A percentile compares a stretch with the other conserved stretches of the same genome.
Conservation (phyloP, 768 basidiomycete genomes). For the Mycena chlorophos region DNA sequence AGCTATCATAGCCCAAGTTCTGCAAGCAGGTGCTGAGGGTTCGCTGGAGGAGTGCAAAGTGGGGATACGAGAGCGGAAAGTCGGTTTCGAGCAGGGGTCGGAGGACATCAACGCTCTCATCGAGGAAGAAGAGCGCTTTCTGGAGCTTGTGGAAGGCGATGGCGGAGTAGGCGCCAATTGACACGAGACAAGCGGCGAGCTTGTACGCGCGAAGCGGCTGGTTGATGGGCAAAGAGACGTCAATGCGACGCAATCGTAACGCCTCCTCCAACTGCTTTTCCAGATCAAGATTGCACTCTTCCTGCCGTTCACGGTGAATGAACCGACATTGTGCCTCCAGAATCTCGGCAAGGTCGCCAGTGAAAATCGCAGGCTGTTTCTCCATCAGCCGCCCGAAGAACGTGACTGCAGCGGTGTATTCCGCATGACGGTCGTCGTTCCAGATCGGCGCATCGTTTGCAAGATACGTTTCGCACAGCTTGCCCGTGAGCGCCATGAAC, state of each 20-base stretch:
- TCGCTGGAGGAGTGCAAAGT: conserved; percentile 8
- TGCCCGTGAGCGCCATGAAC: conserved; percentile 19
- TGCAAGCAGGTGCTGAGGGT: conserved; percentile 8
- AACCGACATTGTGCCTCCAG: conserved; percentile 17
- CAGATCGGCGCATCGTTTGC: not conserved
- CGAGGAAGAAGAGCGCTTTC: conserved; percentile 16
- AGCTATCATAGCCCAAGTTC: not conserved
- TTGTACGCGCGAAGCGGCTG: conserved; percentile 6
- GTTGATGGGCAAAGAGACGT: not conserved
- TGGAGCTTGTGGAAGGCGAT: conserved; percentile 1
- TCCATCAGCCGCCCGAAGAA: conserved; percentile 15
- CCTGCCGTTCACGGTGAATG: not conserved
- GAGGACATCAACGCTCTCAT: conserved; percentile 6
- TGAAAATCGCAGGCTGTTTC: conserved; percentile 12
- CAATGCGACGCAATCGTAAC: conserved; percentile 7
- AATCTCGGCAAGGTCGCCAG: conserved; percentile 17
- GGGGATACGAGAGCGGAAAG: conserved; percentile 6
- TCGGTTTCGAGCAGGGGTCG: conserved; percentile 7
- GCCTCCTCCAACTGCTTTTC: conserved; percentile 10
- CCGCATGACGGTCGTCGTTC: conserved; percentile 8
- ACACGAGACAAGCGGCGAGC: conserved; percentile 9
- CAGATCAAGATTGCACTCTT: not conserved
- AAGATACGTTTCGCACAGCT: conserved; percentile 11
- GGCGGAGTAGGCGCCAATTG: conserved; percentile 3
- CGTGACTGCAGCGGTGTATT: conserved; percentile 5